A percentile compares a stretch with the other conserved stretches of the same genome.
phyloP scores from a whole-genome alignment of 495 filamentous ascomycete genomes.

The Jackrogersella multiformis region DNA sequence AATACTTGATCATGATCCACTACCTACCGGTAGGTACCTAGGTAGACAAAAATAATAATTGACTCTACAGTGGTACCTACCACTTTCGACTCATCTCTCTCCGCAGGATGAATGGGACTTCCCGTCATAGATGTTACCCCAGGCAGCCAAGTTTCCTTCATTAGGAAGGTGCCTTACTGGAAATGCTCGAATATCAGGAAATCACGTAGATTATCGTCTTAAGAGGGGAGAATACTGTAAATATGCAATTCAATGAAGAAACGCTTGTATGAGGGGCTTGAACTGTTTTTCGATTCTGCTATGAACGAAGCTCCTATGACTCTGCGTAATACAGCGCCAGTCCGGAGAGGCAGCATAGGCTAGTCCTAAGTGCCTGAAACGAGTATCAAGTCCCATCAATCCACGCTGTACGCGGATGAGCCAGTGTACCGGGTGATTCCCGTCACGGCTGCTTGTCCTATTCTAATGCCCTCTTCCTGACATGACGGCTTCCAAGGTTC shows the following conservation, averaged over 20 bases:
- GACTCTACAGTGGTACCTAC: conserved; percentile 21
- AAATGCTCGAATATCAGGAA: conserved; percentile 4
- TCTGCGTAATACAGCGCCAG: conserved; percentile 17
- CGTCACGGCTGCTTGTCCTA: conserved; percentile 33
- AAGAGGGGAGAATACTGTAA: conserved; percentile 6
- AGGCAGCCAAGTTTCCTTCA: conserved; percentile 9
- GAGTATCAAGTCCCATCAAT: conserved; percentile 50
- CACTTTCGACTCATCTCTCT: conserved; percentile 30
- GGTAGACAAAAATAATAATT: conserved; percentile 14
- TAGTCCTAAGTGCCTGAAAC: conserved; percentile 39
- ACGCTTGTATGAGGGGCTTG: conserved; percentile 43
- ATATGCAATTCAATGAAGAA: conserved; percentile 13
- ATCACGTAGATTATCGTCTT: neutral
- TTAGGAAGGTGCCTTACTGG: conserved; percentile 27
- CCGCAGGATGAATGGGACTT: conserved; percentile 25
- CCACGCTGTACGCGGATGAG: conserved; percentile 46
- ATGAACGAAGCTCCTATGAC: conserved; percentile 35
- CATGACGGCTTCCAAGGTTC: conserved; percentile 28
- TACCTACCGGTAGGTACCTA: no score
- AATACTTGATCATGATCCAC: conserved; percentile 24
- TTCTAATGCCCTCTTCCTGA: conserved; percentile 33
- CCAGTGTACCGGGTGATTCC: conserved; percentile 27
- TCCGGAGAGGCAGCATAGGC: conserved; percentile 33
- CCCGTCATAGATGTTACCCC: conserved; percentile 23
- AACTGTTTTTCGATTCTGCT: conserved; percentile 44